A percentile compares a stretch with the other conserved stretches of the same genome.
These are phyloP conservation scores for Solanum tacnaense DNA, from an alignment of 257 asterid genomes.

Conservation along the genomic window DNA sequence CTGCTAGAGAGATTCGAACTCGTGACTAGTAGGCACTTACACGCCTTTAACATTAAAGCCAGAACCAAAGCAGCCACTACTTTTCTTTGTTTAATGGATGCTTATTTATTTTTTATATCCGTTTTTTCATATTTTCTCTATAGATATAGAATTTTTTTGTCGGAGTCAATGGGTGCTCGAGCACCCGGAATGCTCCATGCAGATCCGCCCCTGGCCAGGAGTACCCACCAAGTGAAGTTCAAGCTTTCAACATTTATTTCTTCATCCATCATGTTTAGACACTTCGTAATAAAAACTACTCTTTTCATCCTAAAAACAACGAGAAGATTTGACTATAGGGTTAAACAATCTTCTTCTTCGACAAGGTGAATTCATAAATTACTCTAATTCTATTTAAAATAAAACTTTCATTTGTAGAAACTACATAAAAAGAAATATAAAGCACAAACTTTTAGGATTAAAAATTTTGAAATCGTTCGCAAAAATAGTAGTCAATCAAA, in stretches of 20 bases:
- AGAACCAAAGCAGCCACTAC: neutral
- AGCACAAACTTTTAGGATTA: neutral
- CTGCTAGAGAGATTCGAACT: neutral
- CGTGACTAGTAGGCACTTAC: neutral
- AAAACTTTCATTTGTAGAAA: neutral
- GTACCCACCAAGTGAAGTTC: neutral
- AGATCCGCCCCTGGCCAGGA: neutral
- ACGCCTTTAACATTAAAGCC: neutral
- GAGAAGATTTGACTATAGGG: neutral
- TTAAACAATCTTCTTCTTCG: neutral
- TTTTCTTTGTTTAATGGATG: neutral
- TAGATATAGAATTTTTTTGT: too few species aligned
- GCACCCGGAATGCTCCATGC: neutral
- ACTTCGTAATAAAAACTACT: neutral
- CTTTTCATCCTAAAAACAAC: neutral
- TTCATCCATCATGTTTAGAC: neutral
- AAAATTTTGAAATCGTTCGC: neutral
- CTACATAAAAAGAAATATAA: neutral
- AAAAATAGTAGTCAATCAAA: neutral
- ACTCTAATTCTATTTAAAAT: neutral
- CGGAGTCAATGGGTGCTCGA: neutral
- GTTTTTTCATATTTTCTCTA: neutral
- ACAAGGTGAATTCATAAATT: neutral
- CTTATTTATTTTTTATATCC: neutral
- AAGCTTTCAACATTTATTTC: neutral